Evolutionary conservation across 2,329 filamentous ascomycete species (phyloP).

Genomic region (Neonectria sp.): DNA sequence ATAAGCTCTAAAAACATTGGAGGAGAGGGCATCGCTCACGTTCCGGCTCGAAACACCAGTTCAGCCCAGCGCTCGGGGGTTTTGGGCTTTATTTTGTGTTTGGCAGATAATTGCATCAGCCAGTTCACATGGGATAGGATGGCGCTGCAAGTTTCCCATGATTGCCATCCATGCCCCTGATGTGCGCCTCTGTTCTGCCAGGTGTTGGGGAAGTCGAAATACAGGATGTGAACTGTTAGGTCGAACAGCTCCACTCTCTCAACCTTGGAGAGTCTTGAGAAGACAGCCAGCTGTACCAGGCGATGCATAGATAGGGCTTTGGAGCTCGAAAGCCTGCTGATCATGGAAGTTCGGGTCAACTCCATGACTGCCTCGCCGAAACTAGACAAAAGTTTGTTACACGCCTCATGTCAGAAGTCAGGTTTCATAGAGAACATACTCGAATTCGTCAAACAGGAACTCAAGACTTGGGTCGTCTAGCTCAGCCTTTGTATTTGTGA

Average conservation of each 20-base stretch:
- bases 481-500: conserved; percentile 18
- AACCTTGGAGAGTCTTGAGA: conserved; percentile 6
- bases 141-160: conserved; percentile 19
- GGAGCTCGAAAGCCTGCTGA: conserved; percentile 13
- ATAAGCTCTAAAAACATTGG: background rate
- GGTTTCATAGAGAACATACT: conserved; percentile 11
- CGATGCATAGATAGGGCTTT: conserved; percentile 19
- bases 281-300: conserved; percentile 19
- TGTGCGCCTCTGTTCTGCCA: conserved; percentile 13
- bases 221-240: conserved; percentile 13
- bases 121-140: conserved; percentile 18
- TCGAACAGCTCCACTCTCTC: conserved; percentile 15
- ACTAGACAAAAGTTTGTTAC: conserved; percentile 10
- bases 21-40: conserved; percentile 1
- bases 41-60: conserved; percentile 12
- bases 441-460: conserved; percentile 13
- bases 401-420: background rate
- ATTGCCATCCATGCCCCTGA: conserved; percentile 12
- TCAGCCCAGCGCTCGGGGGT: conserved; percentile 12
- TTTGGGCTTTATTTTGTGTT: conserved; percentile 11
- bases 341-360: conserved; percentile 17
- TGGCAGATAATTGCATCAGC: conserved; percentile 14
- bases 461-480: background rate
- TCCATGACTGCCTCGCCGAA: conserved; percentile 15
- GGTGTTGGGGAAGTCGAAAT: conserved; percentile 9